These are phyloP conservation scores for Yarrowia bubula DNA, from an alignment of 805 yeast genomes.

Conservation along the genomic window DNA sequence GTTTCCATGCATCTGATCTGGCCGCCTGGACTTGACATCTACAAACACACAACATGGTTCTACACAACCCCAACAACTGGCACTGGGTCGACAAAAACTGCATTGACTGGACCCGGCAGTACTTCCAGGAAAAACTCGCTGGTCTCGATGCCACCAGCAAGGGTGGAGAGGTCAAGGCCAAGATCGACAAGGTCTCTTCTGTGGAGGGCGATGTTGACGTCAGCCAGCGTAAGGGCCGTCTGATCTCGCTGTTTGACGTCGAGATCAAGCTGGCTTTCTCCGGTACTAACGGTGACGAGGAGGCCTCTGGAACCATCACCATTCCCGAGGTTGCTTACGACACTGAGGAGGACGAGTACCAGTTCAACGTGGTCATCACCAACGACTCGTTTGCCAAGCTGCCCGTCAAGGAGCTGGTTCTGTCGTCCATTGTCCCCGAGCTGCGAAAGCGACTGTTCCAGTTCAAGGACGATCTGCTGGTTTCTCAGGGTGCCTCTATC, in stretches of 20 bases:
- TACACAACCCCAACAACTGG: slow-evolving; percentile 97
- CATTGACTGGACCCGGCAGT: slow-evolving; percentile 80
- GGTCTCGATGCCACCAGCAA: slow-evolving; percentile 46
- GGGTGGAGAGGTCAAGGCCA: slow-evolving; percentile 38
- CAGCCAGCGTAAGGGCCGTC: slow-evolving; percentile 94
- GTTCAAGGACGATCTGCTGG: slow-evolving; percentile 78
- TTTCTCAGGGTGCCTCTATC: slow-evolving; percentile 76
- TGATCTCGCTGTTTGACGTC: slow-evolving; percentile 85
- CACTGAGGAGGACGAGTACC: slow-evolving; percentile 79
- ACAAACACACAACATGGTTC: slow-evolving; percentile 54
- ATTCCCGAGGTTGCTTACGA: slow-evolving; percentile 95
- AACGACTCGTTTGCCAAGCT: slow-evolving; percentile 49
- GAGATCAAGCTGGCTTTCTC: slow-evolving; percentile 58
- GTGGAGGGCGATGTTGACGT: slow-evolving; percentile 97
- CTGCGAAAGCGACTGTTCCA: slow-evolving; percentile 56
- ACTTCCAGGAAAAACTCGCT: slow-evolving; percentile 61
- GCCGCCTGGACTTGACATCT: not conserved
- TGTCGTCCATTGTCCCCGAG: slow-evolving; percentile 63
- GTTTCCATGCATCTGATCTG: slow-evolving; percentile 22
- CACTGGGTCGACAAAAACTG: slow-evolving; percentile 99
- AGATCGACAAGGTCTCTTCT: slow-evolving; percentile 49
- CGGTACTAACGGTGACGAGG: slow-evolving; percentile 45
- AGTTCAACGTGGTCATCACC: slow-evolving; percentile 69
- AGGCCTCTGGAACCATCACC: slow-evolving; percentile 67
- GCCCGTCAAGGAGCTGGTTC: slow-evolving; percentile 51